These are phyloP conservation scores for Rhodomyrtus psidioides DNA, from an alignment of 441 rosid genomes.

Conservation along the genomic window DNA sequence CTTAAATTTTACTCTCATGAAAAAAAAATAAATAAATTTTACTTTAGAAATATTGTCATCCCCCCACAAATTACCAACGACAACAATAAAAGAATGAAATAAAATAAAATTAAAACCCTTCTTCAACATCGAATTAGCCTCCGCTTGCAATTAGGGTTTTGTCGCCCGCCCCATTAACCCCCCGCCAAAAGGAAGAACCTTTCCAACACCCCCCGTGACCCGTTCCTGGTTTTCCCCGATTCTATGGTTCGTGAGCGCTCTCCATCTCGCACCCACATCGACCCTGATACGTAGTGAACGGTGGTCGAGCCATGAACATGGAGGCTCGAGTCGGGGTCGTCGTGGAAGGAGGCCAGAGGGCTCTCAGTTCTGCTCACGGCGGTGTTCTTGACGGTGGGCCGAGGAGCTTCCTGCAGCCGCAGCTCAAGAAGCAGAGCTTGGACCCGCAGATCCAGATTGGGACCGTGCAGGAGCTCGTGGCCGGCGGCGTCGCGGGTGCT, in stretches of 20 bases:
- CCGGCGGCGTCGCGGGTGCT: conserved; percentile 93
- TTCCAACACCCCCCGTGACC: not conserved
- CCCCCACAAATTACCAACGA: not conserved
- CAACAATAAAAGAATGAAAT: too few relatives aligned
- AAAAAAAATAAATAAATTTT: too few relatives aligned
- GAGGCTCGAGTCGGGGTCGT: conserved; percentile 80
- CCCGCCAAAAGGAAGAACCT: not conserved
- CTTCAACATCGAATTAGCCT: not conserved
- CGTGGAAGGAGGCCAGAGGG: conserved; percentile 67
- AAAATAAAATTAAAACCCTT: too few relatives aligned
- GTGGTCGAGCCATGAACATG: conserved; percentile 20
- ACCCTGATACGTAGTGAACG: not conserved
- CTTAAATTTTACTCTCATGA: too few relatives aligned
- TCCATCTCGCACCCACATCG: not conserved
- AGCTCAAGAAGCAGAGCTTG: conserved; percentile 15
- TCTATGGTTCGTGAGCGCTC: not conserved
- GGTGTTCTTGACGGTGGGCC: conserved; percentile 44
- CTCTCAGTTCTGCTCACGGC: conserved; percentile 53
- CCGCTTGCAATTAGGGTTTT: not conserved
- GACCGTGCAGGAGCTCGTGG: conserved; percentile 45
- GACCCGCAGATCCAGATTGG: conserved; percentile 44
- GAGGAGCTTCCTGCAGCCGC: conserved; percentile 38
- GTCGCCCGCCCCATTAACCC: not conserved
- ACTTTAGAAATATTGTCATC: too few relatives aligned
- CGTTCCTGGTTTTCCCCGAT: not conserved